Evolutionary conservation across 306 rosid species (phyloP).

Genomic region (Lupinus albus): DNA sequence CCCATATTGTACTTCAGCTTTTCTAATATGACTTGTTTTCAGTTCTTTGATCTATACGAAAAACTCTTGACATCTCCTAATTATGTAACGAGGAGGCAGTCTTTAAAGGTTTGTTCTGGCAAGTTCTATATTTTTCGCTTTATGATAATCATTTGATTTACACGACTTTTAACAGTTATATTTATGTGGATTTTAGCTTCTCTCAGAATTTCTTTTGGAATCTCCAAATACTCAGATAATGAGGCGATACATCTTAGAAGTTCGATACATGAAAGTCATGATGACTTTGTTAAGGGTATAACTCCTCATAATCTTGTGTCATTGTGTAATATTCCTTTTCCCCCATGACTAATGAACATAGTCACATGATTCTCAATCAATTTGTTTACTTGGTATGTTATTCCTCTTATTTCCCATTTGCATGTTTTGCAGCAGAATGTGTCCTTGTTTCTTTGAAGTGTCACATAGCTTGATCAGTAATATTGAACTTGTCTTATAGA

Average conservation of each 20-base stretch:
- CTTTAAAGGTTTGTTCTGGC: slow-evolving; percentile 81
- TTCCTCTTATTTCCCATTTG: slow-evolving; percentile 24
- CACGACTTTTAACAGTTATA: slow-evolving; percentile 33
- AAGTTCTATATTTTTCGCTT: slow-evolving; percentile 23
- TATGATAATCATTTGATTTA: slow-evolving; percentile 24
- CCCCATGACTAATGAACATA: slow-evolving; percentile 27
- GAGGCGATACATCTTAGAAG: slow-evolving; percentile 90
- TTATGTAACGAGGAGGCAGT: slow-evolving; percentile 96
- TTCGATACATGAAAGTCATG: slow-evolving; percentile 79
- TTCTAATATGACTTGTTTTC: slow-evolving; percentile 51
- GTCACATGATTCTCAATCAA: slow-evolving; percentile 8
- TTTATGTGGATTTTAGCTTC: slow-evolving; percentile 69
- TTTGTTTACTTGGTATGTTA: slow-evolving; percentile 18
- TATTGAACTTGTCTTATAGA: not conserved
- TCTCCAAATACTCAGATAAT: slow-evolving; percentile 80
- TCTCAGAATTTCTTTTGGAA: slow-evolving; percentile 86
- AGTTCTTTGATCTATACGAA: slow-evolving; percentile 91
- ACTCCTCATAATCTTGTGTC: slow-evolving; percentile 29
- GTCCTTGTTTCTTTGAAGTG: slow-evolving; percentile 6
- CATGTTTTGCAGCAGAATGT: not conserved
- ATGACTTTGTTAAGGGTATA: slow-evolving; percentile 88
- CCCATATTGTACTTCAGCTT: slow-evolving; percentile 37
- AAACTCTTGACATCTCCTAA: slow-evolving; percentile 81
- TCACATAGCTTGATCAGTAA: slow-evolving; percentile 2
- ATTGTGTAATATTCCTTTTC: slow-evolving; percentile 15